Evolutionary conservation across 2,329 filamentous ascomycete species (phyloP).

Genomic region (Colletotrichum sp.): DNA sequence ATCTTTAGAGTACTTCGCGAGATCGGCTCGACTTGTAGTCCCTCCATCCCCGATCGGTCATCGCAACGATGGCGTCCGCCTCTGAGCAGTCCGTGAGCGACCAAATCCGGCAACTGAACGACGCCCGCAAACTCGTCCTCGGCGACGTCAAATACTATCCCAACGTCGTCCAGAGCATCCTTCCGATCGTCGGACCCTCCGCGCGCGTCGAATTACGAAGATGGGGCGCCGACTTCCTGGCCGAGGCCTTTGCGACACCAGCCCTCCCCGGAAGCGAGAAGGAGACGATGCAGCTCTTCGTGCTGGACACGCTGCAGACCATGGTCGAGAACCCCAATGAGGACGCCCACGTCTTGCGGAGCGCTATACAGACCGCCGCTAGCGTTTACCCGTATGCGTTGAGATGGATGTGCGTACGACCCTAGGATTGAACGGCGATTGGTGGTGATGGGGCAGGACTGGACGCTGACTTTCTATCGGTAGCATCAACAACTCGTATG

Average conservation of each 20-base stretch:
- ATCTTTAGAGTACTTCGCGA: not conserved
- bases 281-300: slow-evolving; percentile 76
- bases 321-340: slow-evolving; percentile 75
- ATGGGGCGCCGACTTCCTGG: slow-evolving; percentile 96
- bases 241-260: slow-evolving; percentile 95
- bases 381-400: slow-evolving; percentile 94
- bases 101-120: slow-evolving; percentile 86
- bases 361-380: slow-evolving; percentile 84
- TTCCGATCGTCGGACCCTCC: slow-evolving; percentile 85
- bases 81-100: slow-evolving; percentile 64
- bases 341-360: slow-evolving; percentile 82
- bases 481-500: slow-evolving; percentile 87
- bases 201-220: slow-evolving; percentile 81
- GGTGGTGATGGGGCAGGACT: not conserved
- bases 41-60: not conserved
- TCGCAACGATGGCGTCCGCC: slow-evolving; percentile 54
- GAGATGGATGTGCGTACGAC: slow-evolving; percentile 84
- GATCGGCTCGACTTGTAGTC: not conserved
- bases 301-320: slow-evolving; percentile 77
- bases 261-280: slow-evolving; percentile 79
- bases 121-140: slow-evolving; percentile 88
- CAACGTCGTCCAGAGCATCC: slow-evolving; percentile 87
- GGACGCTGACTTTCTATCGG: slow-evolving; percentile 31
- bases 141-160: slow-evolving; percentile 88
- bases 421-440: not conserved